Evolutionary conservation across 2,329 filamentous ascomycete genomes (phyloP).

Genomic region (Verticillium klebahnii): DNA sequence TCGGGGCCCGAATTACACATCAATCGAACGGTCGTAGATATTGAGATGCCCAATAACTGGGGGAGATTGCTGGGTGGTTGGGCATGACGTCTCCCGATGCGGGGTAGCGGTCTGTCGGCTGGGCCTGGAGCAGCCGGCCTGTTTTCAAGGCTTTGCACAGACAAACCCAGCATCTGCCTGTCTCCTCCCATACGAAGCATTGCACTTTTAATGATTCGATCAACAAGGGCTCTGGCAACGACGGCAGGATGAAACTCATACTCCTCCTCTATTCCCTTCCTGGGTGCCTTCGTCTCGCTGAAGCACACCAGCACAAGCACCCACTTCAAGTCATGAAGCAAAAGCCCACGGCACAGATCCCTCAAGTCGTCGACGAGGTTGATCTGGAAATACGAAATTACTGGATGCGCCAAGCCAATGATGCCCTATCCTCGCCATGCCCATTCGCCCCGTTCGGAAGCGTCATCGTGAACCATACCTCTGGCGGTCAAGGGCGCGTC

Average conservation of each 20-base stretch:
- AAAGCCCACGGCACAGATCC: not conserved
- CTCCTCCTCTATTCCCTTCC: not conserved
- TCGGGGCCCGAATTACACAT: too few relatives aligned
- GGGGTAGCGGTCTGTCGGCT: too few relatives aligned
- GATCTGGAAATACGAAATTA: slow-evolving; percentile 34
- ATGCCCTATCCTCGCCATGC: slow-evolving; percentile 42
- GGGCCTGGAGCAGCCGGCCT: too few relatives aligned
- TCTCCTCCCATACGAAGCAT: too few relatives aligned
- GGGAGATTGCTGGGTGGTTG: too few relatives aligned
- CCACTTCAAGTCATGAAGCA: not conserved
- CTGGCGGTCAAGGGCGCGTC: slow-evolving; percentile 32
- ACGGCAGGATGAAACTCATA: not conserved
- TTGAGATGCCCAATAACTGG: too few relatives aligned
- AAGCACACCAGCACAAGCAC: not conserved
- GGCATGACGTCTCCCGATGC: too few relatives aligned
- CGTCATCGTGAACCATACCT: slow-evolving; percentile 52
- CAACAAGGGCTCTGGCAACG: too few relatives aligned
- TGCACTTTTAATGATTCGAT: too few relatives aligned
- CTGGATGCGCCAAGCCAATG: slow-evolving; percentile 49
- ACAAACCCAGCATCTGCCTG: too few relatives aligned
- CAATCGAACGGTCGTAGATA: too few relatives aligned
- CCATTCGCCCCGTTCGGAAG: slow-evolving; percentile 49
- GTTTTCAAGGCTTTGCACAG: too few relatives aligned
- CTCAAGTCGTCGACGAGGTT: slow-evolving; percentile 1
- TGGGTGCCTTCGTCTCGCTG: not conserved